These are phyloP conservation scores for Naganishia liquefaciens DNA, from an alignment of 1,284 basidiomycete genomes.

Conservation along the genomic window DNA sequence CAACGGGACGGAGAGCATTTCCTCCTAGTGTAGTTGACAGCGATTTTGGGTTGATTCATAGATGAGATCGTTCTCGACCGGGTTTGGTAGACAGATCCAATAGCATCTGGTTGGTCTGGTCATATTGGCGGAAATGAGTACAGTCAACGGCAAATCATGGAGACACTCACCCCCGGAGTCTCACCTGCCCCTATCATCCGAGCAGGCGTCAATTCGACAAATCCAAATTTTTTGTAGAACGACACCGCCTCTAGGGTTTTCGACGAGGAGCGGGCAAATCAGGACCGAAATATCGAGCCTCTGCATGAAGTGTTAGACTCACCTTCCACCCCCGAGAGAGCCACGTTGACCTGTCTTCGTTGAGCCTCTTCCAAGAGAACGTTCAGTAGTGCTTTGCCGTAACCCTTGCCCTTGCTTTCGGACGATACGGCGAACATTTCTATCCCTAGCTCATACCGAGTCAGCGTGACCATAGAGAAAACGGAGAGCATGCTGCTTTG, in stretches of 20 bases:
- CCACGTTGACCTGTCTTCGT: slow-evolving; percentile 7
- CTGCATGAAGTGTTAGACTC: not conserved
- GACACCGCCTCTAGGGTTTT: not conserved
- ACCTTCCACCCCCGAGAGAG: slow-evolving; percentile 11
- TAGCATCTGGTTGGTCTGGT: slow-evolving; percentile 7
- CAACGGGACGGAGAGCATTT: not conserved
- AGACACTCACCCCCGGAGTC: not conserved
- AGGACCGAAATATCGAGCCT: not conserved
- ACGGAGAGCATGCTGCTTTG: no score
- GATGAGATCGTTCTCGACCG: not conserved
- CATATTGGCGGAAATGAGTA: not conserved
- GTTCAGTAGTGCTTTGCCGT: not conserved
- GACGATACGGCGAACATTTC: slow-evolving; percentile 2
- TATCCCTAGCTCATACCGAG: not conserved
- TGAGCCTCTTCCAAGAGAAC: not conserved
- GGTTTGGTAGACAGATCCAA: not conserved
- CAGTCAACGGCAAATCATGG: not conserved
- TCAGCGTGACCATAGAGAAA: not conserved
- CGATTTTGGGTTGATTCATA: not conserved
- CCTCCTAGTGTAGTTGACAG: no score
- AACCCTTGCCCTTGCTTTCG: not conserved
- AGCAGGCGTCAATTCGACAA: not conserved
- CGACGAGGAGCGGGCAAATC: not conserved
- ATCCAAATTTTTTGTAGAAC: slow-evolving; percentile 8
- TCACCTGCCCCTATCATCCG: slow-evolving; percentile 3